Evolutionary conservation across 108 stramenopile species (phyloP).

Genomic region (Cyclotella atomus): DNA sequence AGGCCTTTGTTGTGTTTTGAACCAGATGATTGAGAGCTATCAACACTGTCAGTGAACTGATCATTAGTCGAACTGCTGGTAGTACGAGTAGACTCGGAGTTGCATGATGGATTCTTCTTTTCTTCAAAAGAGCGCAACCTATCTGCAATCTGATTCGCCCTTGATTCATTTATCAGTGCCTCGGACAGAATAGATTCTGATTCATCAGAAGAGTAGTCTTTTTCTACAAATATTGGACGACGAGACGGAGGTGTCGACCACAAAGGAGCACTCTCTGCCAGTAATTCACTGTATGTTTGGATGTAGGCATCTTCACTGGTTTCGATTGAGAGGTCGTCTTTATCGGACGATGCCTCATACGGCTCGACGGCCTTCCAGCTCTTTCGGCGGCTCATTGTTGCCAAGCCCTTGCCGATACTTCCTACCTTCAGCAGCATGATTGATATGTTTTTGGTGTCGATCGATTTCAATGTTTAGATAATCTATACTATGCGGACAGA

Average conservation of each 20-base stretch:
- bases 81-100: background rate
- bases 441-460: too few relatives aligned
- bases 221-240: background rate
- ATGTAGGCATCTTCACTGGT: background rate
- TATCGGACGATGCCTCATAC: background rate
- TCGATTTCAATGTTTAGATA: too few relatives aligned
- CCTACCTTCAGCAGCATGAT: constrained; percentile 3
- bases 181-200: constrained; percentile 6
- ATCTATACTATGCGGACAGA: too few relatives aligned
- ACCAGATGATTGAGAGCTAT: background rate
- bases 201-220: background rate
- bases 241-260: background rate
- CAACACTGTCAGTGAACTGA: background rate
- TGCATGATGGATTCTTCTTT: background rate
- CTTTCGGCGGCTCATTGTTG: background rate
- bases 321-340: background rate
- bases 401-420: constrained; percentile 12
- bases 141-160: background rate
- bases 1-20: too few relatives aligned
- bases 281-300: background rate
- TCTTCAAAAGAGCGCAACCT: background rate
- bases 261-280: background rate
- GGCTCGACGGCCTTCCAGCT: background rate
- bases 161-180: background rate
- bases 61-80: background rate